These are phyloP conservation scores for Fraxinus latifolia DNA, from an alignment of 305 asterid genomes.

Conservation along the genomic window DNA sequence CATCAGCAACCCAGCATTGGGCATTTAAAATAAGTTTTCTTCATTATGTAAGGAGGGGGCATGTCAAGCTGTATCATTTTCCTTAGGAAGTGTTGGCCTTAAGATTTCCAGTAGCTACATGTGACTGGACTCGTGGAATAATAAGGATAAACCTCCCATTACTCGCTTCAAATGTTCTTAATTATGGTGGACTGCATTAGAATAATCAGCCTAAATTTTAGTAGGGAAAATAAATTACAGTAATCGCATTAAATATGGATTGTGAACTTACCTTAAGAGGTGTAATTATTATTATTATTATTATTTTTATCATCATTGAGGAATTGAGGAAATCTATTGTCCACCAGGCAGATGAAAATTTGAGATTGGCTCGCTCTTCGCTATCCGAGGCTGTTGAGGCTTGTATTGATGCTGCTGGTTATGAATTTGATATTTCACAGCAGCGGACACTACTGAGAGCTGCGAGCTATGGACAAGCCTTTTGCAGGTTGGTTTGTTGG, in stretches of 20 bases:
- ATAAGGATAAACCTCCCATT: conserved; percentile 7
- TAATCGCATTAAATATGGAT: conserved; percentile 5
- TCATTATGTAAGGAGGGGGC: not conserved
- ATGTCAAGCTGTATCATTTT: not conserved
- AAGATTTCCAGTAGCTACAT: not conserved
- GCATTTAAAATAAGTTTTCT: not conserved
- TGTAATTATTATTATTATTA: not conserved
- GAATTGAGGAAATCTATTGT: conserved; percentile 7
- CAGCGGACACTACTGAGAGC: conserved; percentile 85
- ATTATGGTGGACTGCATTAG: not conserved
- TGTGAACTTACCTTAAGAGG: conserved; percentile 8
- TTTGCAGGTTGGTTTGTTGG: conserved; percentile 69
- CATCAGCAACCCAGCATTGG: not conserved
- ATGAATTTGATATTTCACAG: conserved; percentile 77
- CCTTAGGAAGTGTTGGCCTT: not conserved
- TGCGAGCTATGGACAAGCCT: conserved; percentile 97
- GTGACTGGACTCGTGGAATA: conserved; percentile 8
- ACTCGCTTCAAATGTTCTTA: not conserved
- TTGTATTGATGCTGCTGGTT: conserved; percentile 92
- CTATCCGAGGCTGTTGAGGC: conserved; percentile 94
- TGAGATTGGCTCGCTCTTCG: conserved; percentile 82
- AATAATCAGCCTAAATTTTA: not conserved
- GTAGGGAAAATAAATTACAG: conserved; percentile 1
- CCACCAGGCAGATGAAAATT: conserved; percentile 92
- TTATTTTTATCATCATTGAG: conserved; percentile 2